phyloP scores from a whole-genome alignment of 306 rosid genomes.

The Corylus heterophylla region DNA sequence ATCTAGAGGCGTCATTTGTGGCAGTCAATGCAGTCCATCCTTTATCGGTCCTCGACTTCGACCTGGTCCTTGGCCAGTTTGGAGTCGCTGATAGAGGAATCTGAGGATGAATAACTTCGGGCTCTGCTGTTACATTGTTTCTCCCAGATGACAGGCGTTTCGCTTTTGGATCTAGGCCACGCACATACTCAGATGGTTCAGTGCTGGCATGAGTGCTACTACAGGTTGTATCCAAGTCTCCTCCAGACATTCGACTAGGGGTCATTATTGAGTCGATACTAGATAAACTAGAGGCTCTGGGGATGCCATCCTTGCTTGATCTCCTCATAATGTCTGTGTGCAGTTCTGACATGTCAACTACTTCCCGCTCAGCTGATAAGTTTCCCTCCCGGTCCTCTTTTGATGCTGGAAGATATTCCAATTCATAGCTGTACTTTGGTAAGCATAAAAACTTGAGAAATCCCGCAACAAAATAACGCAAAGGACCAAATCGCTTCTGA shows the following conservation, averaged over 20 bases:
- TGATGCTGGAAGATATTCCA: slow-evolving; percentile 88
- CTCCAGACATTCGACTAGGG: slow-evolving; percentile 91
- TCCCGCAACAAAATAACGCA: slow-evolving; percentile 97
- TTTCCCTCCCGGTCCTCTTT: slow-evolving; percentile 77
- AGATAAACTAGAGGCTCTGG: slow-evolving; percentile 98
- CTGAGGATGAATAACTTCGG: slow-evolving; percentile 94
- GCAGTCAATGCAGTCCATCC: slow-evolving; percentile 90
- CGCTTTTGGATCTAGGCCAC: slow-evolving; percentile 91
- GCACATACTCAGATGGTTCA: slow-evolving; percentile 96
- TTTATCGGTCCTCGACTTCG: slow-evolving; percentile 88
- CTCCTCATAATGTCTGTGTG: slow-evolving; percentile 84
- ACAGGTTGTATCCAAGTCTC: slow-evolving; percentile 71
- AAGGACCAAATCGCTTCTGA: slow-evolving; percentile 96
- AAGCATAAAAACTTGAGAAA: slow-evolving; percentile 90
- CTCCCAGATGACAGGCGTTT: slow-evolving; percentile 87
- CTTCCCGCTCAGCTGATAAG: slow-evolving; percentile 58
- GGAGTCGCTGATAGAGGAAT: slow-evolving; percentile 91
- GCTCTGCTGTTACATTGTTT: slow-evolving; percentile 75
- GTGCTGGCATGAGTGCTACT: slow-evolving; percentile 78
- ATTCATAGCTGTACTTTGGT: slow-evolving; percentile 89
- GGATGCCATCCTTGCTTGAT: slow-evolving; percentile 84
- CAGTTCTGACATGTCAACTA: slow-evolving; percentile 82
- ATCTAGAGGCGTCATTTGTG: slow-evolving; percentile 73
- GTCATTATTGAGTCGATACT: slow-evolving; percentile 98
- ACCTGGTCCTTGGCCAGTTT: slow-evolving; percentile 97